Base-by-base conservation (phyloP, 1,284 basidiomycete species). In the Coniferiporia sulphurascens region DNA sequence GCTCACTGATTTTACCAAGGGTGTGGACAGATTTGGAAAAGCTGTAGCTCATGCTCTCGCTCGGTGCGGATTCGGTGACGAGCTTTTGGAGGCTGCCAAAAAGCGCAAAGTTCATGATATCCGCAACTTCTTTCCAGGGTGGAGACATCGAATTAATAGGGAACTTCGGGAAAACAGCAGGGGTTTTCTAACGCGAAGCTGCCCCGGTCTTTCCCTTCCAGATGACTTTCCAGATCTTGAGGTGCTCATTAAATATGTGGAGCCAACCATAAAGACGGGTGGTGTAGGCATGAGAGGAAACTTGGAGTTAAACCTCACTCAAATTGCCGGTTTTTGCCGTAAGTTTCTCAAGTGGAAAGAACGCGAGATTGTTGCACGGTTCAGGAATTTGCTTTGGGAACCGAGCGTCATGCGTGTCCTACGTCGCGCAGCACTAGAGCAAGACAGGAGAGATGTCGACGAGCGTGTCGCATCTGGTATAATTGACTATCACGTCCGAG, bases 341-440 rank as follows among this genome's bases (percentile, higher is more conserved):
- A 66, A 71, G 45, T 76, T 76, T 58, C 85, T 85, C 64, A 83
- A 85, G 60, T 85, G 83, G 83, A 81, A 78, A 0, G 74, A 75
- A 41, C 72, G 67, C 52, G 73, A 76, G 6, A 74, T 80, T 52
- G 63, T 79, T 49, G 71, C 76, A 50, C 69, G 75, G 7, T 78
- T 80, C 64, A 66, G 73, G 32, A 70, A 65, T 27, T 63, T 77
- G 13, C 53, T 79, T 9, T 81, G 76, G 76, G 70, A 70, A 12
- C 71, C 72, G 5, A 72, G 73, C 4, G 68, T 77, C 38, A 72
- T 79, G 62, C 70, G 72, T 36, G 65, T 78, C 17, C 67, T 81
- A 6, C 68, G 76, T 48, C 71, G 74, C 15, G 72, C 75, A 12
- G 76, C 75, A 52, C 66, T 78, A 38, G 75, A 78, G 58, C 69